A percentile compares a stretch with the other conserved stretches of the same genome.
Conservation (phyloP, 2,329 filamentous ascomycete species). For the Colletotrichum cordylinicola region DNA sequence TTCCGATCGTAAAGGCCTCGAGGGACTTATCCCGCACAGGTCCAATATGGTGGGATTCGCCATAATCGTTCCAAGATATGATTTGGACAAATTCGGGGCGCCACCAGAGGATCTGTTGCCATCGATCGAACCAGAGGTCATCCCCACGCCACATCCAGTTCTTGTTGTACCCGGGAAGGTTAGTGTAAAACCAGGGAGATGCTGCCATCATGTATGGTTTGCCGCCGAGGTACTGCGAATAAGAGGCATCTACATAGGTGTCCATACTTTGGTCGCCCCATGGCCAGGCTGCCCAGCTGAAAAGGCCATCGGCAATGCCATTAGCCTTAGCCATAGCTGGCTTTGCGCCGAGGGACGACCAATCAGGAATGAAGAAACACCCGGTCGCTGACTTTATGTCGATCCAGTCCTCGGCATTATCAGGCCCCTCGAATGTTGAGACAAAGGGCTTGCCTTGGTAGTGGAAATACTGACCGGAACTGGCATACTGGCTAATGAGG, state of each 20-base stretch:
- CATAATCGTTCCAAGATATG: constrained; percentile 60
- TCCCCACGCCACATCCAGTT: constrained; percentile 69
- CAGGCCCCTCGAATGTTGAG: constrained; percentile 49
- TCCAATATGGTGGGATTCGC: constrained; percentile 60
- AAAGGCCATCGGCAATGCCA: constrained; percentile 36
- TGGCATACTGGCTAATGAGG: background rate
- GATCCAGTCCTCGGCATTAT: constrained; percentile 45
- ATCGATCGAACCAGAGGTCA: constrained; percentile 64
- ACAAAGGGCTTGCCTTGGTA: constrained; percentile 36
- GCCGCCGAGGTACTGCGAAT: background rate
- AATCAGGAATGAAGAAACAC: constrained; percentile 51
- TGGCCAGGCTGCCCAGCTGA: constrained; percentile 43
- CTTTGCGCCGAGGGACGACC: constrained; percentile 35
- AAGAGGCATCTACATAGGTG: constrained; percentile 25
- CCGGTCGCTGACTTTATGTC: constrained; percentile 42
- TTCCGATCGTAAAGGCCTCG: constrained; percentile 18
- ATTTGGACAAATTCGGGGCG: constrained; percentile 58
- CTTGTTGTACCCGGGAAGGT: constrained; percentile 60
- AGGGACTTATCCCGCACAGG: constrained; percentile 41
- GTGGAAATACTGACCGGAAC: constrained; percentile 16
- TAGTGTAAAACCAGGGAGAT: constrained; percentile 65
- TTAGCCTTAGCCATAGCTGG: constrained; percentile 4
- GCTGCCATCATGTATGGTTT: constrained; percentile 56
- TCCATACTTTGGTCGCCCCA: constrained; percentile 25
- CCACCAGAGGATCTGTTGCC: constrained; percentile 59